These are phyloP conservation scores for Begonia loranthoides DNA, from an alignment of 306 rosid species.

Conservation along the genomic window DNA sequence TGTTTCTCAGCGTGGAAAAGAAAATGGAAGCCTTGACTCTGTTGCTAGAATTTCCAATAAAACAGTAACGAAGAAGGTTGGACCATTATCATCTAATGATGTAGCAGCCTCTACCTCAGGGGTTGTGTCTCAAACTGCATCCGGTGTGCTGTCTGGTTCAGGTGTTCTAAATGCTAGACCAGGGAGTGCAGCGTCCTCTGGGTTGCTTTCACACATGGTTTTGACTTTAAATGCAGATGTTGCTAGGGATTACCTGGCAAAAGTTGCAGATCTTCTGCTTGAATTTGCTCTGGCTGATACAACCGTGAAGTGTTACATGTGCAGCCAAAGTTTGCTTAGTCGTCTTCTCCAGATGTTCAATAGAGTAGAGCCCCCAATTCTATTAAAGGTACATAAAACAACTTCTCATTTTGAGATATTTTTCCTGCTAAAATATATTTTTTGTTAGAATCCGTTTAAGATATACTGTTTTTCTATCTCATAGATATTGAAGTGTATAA, in stretches of 20 bases:
- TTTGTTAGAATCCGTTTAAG: not conserved
- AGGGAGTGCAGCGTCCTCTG: conserved; percentile 96
- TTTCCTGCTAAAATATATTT: not conserved
- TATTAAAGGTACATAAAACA: conserved; percentile 54
- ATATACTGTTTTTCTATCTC: conserved; percentile 14
- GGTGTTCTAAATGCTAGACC: conserved; percentile 98
- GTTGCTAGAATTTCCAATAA: conserved; percentile 59
- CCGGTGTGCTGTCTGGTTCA: conserved; percentile 97
- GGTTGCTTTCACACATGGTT: conserved; percentile 91
- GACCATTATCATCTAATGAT: conserved; percentile 50
- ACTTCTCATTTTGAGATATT: not conserved
- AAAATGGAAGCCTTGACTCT: conserved; percentile 68
- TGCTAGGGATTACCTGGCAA: conserved; percentile 87
- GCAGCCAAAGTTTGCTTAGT: conserved; percentile 96
- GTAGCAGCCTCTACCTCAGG: conserved; percentile 83
- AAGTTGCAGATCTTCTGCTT: conserved; percentile 97
- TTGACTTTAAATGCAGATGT: conserved; percentile 88
- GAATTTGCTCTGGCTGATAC: conserved; percentile 98
- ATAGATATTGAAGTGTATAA: conserved; percentile 82
- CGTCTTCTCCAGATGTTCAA: conserved; percentile 99
- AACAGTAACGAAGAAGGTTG: conserved; percentile 53
- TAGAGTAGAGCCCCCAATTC: conserved; percentile 94
- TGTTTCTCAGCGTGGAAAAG: conserved; percentile 93
- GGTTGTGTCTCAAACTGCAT: conserved; percentile 88
- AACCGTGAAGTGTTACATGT: conserved; percentile 79